Percentiles rank a stretch among this genome's conserved stretches.
Conservation (phyloP, 192 early-diverging fungal species). For the Phlyctochytrium planicorne region DNA sequence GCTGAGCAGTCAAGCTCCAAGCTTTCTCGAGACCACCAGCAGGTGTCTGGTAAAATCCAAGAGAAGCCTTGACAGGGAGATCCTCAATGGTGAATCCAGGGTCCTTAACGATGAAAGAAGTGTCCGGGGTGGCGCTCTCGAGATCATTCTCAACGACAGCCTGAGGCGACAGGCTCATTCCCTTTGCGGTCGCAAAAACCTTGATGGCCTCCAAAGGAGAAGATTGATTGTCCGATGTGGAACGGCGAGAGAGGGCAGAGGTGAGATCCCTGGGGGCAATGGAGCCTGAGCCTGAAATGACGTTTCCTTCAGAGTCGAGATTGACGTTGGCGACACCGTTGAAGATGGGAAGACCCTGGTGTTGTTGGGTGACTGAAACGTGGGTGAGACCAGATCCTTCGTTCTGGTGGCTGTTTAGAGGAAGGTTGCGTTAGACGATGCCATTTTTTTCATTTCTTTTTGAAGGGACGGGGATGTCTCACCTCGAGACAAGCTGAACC, state of each 20-base stretch:
- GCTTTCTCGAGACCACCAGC: neutral
- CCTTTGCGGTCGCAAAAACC: neutral
- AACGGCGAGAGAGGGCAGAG: neutral
- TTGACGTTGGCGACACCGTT: slow-evolving; percentile 82
- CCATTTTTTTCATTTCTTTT: neutral
- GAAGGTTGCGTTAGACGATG: neutral
- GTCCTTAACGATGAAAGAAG: too few species aligned
- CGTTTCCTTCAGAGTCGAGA: slow-evolving; percentile 54
- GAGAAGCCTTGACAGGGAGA: neutral
- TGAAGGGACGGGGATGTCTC: neutral
- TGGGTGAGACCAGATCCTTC: slow-evolving; percentile 32
- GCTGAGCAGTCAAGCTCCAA: neutral
- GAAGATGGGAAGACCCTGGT: slow-evolving; percentile 60
- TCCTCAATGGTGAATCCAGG: neutral
- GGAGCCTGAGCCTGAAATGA: neutral
- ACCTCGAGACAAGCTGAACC: neutral
- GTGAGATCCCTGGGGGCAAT: neutral
- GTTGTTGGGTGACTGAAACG: slow-evolving; percentile 65
- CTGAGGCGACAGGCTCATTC: neutral
- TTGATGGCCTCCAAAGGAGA: neutral
- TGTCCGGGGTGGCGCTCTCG: too few species aligned
- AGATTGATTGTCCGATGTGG: neutral
- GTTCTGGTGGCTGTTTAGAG: neutral
- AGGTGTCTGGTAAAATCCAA: neutral
- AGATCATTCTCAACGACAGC: neutral